Base-by-base conservation (phyloP, 2,329 filamentous ascomycete genomes). In the Plenodomus tracheiphilus region DNA sequence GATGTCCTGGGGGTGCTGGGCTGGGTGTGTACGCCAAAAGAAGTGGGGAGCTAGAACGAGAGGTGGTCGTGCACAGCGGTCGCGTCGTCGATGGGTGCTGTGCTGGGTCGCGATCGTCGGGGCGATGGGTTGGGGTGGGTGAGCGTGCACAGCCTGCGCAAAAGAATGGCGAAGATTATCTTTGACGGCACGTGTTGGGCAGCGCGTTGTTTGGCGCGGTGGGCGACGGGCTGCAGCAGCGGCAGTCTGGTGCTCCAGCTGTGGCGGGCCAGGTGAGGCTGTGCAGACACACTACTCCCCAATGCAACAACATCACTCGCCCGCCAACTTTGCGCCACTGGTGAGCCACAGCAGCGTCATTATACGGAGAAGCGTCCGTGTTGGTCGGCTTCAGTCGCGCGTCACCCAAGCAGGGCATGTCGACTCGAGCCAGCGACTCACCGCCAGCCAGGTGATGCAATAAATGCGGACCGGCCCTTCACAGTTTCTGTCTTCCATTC, bases 381-480 rank as follows among this genome's bases (percentile, higher is more conserved):
- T 62, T 60, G 63, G 62, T 41, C 9, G 3, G 22, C 49, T 38
- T 40, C 43, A 41, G 45, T 43, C 40, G 42, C 49, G 47, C 43
- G 50, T 43, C 34, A 45, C 40, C 41, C 50, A 65, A 70, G 58
- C 66, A 69, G 58, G 67, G 66, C 62, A 63, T 22, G 42, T 20
- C 35, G 8, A 32, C 28, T 32, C 28, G 7, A 32, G 28, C 39
- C 22, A 42, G 45, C 47, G 43, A 53, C 43, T 51, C 54, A 59
- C 51, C 54, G 64, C 61, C 61, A 57, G 49, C 63, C 50, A 59
- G 25, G 28, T 21, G 20, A 56, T 53, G 59, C 59, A 54, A 46
- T 66, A 66, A 65, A 53, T 37, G 16, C 21, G 36, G 39, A 37
- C 18, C 47, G 45, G 53, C 35, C 55, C 22, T 37, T 21, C 10